A percentile compares a stretch with the other conserved stretches of the same genome.
Evolutionary conservation across 139 green algal species (phyloP).

Genomic region (Chlamydomonas asymmetrica): DNA sequence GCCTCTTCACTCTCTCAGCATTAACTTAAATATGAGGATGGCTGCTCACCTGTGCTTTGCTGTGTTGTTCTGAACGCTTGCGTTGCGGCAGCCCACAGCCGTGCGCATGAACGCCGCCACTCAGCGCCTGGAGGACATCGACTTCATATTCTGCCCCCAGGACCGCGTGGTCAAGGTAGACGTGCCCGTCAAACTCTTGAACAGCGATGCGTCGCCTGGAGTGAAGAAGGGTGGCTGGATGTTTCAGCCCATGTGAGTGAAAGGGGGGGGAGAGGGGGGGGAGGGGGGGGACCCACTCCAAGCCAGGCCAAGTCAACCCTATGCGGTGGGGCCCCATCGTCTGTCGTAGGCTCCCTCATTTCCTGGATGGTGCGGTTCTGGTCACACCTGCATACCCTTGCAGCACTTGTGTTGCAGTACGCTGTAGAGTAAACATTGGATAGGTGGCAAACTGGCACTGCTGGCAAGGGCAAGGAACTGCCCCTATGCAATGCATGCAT

Average conservation of each 20-base stretch:
- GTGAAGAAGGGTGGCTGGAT: conserved; percentile 36
- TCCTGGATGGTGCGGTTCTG: too few relatives aligned
- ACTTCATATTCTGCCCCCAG: conserved; percentile 28
- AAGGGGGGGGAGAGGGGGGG: too few relatives aligned
- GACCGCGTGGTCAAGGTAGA: conserved; percentile 27
- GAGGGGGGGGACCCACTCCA: too few relatives aligned
- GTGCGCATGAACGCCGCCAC: conserved; percentile 24
- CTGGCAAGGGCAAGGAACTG: too few relatives aligned
- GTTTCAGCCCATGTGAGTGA: conserved; percentile 16
- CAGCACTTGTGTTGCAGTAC: too few relatives aligned
- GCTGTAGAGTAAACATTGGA: too few relatives aligned
- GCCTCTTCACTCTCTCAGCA: background rate
- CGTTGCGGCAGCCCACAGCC: conserved; percentile 3
- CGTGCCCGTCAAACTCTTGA: conserved; percentile 25
- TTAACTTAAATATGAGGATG: background rate
- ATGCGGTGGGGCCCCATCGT: too few relatives aligned
- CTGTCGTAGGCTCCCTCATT: too few relatives aligned
- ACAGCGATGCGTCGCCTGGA: conserved; percentile 26
- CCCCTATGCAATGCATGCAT: too few relatives aligned
- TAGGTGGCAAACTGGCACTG: too few relatives aligned
- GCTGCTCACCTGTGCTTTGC: background rate
- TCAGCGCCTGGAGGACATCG: conserved; percentile 13
- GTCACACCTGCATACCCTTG: too few relatives aligned
- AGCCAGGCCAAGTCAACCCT: too few relatives aligned
- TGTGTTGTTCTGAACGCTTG: background rate